Percentiles rank a stretch among this genome's conserved stretches.
Evolutionary conservation across 2,329 filamentous ascomycete genomes (phyloP).

Genomic region (Fusarium austroafricanum): DNA sequence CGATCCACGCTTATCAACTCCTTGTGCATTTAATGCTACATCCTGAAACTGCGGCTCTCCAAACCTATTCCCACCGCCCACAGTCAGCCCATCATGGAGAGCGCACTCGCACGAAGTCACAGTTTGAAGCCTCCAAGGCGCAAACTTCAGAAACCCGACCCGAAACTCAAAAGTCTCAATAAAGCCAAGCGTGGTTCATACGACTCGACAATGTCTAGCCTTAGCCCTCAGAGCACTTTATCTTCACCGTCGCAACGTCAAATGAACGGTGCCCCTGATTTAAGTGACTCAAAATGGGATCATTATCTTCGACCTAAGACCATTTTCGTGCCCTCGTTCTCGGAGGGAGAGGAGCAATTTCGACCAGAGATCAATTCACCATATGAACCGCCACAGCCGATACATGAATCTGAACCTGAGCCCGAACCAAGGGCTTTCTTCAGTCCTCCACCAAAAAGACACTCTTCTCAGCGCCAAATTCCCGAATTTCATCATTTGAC

Average conservation of each 20-base stretch:
- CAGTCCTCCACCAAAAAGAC: slow-evolving; percentile 24
- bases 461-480: slow-evolving; percentile 35
- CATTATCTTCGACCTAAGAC: slow-evolving; percentile 45
- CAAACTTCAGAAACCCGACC: slow-evolving; percentile 49
- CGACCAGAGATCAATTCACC: slow-evolving; percentile 14
- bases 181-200: slow-evolving; percentile 44
- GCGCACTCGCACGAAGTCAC: slow-evolving; percentile 22
- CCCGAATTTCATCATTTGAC: slow-evolving; percentile 45
- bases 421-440: slow-evolving; percentile 31
- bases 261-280: slow-evolving; percentile 41
- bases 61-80: slow-evolving; percentile 3
- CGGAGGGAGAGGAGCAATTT: slow-evolving; percentile 27
- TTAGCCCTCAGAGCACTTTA: slow-evolving; percentile 28
- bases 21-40: slow-evolving; percentile 23
- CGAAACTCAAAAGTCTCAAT: slow-evolving; percentile 44
- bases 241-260: slow-evolving; percentile 37
- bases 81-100: slow-evolving; percentile 17
- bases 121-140: slow-evolving; percentile 45
- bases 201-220: slow-evolving; percentile 42
- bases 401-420: not conserved
- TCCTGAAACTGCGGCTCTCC: slow-evolving; percentile 15
- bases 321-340: slow-evolving; percentile 30
- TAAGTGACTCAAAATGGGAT: slow-evolving; percentile 47
- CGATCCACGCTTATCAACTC: slow-evolving; percentile 17
- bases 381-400: not conserved